These are phyloP conservation scores for Mimosa pudica DNA, from an alignment of 306 rosid species.

Conservation along the genomic window DNA sequence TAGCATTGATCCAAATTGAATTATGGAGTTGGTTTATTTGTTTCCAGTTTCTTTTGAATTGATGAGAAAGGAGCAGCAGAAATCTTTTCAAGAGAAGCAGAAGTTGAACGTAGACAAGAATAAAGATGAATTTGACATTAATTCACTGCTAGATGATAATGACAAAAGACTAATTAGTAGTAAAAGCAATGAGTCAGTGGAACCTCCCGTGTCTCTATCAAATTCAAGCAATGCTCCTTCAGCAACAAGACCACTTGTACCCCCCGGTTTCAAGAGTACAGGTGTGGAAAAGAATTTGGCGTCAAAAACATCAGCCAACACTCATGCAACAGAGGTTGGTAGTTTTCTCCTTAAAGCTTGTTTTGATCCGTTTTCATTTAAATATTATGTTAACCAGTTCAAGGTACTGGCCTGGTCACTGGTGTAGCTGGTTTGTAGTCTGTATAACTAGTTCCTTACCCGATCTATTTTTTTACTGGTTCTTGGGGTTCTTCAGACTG, in stretches of 20 bases:
- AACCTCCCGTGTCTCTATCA: slow-evolving; percentile 39
- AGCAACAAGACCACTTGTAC: slow-evolving; percentile 88
- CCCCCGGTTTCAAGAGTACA: slow-evolving; percentile 84
- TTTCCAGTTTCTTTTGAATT: slow-evolving; percentile 78
- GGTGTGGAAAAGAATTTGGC: slow-evolving; percentile 55
- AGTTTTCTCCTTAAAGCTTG: not conserved
- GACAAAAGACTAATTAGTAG: slow-evolving; percentile 50
- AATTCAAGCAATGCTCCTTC: slow-evolving; percentile 54
- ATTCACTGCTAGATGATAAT: slow-evolving; percentile 53
- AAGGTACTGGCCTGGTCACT: no score
- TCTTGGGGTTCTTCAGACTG: not conserved
- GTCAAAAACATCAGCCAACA: slow-evolving; percentile 48
- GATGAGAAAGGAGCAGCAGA: slow-evolving; percentile 96
- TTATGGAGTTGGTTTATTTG: slow-evolving; percentile 40
- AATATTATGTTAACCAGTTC: no score
- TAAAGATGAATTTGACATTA: slow-evolving; percentile 57
- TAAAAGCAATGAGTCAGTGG: slow-evolving; percentile 50
- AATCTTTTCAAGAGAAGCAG: slow-evolving; percentile 68
- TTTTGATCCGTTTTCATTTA: no score
- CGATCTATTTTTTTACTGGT: not conserved
- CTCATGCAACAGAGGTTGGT: slow-evolving; percentile 62
- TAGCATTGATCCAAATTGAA: slow-evolving; percentile 17
- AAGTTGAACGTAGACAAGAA: slow-evolving; percentile 55
- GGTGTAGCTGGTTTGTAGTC: no score
- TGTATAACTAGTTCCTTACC: not conserved